Conservation (phyloP, 495 filamentous ascomycete species). For the Aspergillus nanangensis region DNA sequence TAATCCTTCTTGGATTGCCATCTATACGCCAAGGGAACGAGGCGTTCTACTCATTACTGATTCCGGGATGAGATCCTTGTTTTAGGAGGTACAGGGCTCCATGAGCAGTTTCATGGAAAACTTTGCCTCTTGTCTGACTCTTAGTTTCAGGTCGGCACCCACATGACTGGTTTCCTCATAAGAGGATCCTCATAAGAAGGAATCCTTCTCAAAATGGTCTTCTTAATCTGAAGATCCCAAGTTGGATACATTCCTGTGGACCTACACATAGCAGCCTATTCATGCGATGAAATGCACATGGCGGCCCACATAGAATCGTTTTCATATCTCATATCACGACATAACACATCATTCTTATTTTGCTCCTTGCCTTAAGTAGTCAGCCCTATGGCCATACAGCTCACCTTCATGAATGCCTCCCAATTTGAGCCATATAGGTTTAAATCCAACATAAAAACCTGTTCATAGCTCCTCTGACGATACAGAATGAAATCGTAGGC, state of each 20-base stretch:
- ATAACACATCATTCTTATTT: conserved; percentile 2
- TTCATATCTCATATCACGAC: conserved; percentile 9
- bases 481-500: conserved; percentile 3
- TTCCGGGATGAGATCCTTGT: no score
- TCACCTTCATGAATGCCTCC: conserved; percentile 6
- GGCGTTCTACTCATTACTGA: no score
- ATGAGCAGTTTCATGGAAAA: no score
- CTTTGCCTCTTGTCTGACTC: no score
- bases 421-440: conserved; percentile 3
- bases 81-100: no score
- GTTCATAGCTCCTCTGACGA: conserved; percentile 4
- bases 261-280: background rate
- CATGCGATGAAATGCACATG: conserved; percentile 6
- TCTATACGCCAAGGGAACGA: no score
- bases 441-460: conserved; percentile 6
- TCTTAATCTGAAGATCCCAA: conserved; percentile 11
- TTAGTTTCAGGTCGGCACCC: conserved; percentile 1
- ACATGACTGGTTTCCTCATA: conserved; percentile 11
- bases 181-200: conserved; percentile 15
- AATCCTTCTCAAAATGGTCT: conserved; percentile 4
- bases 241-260: conserved; percentile 1
- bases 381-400: background rate
- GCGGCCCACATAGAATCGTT: conserved; percentile 2
- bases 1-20: background rate
- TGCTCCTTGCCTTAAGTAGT: conserved; percentile 7